Evolutionary conservation across 2,329 filamentous ascomycete genomes (phyloP).

Genomic region (Talaromyces verruculosus): DNA sequence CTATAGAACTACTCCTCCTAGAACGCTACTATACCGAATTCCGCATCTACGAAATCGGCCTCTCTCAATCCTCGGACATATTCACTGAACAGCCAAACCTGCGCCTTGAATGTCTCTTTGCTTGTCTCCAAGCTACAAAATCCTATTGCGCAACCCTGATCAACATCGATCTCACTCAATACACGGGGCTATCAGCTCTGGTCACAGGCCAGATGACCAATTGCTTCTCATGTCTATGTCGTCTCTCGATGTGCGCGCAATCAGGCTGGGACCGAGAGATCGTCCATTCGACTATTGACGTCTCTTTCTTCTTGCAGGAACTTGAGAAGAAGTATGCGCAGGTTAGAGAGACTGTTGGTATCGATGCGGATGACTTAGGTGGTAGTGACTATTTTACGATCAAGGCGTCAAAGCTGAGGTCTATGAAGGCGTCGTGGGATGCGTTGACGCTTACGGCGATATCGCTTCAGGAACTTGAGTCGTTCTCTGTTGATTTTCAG

Average conservation of each 20-base stretch:
- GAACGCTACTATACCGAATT: conserved; percentile 12
- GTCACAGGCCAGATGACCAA: conserved; percentile 1
- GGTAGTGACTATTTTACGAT: conserved; percentile 14
- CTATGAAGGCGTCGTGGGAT: conserved; percentile 14
- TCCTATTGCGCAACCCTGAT: neutral
- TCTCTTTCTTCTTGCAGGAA: neutral
- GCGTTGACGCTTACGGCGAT: neutral
- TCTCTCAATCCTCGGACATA: neutral
- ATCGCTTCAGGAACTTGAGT: conserved; percentile 3
- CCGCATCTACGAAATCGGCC: conserved; percentile 12
- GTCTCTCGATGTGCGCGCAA: conserved; percentile 9
- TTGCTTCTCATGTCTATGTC: neutral
- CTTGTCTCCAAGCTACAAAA: conserved; percentile 12
- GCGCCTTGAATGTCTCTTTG: neutral
- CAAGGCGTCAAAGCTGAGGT: conserved; percentile 6
- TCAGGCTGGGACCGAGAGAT: neutral
- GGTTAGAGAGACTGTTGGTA: conserved; percentile 5
- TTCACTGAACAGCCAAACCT: conserved; percentile 6
- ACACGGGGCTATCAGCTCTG: neutral
- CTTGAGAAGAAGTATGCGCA: conserved; percentile 1
- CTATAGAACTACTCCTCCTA: neutral
- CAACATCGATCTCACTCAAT: neutral
- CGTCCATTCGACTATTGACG: conserved; percentile 10
- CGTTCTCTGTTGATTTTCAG: conserved; percentile 5
- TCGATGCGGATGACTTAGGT: conserved; percentile 1